Evolutionary conservation across 2,329 filamentous ascomycete species (phyloP).

Genomic region (Verticillium longisporum): DNA sequence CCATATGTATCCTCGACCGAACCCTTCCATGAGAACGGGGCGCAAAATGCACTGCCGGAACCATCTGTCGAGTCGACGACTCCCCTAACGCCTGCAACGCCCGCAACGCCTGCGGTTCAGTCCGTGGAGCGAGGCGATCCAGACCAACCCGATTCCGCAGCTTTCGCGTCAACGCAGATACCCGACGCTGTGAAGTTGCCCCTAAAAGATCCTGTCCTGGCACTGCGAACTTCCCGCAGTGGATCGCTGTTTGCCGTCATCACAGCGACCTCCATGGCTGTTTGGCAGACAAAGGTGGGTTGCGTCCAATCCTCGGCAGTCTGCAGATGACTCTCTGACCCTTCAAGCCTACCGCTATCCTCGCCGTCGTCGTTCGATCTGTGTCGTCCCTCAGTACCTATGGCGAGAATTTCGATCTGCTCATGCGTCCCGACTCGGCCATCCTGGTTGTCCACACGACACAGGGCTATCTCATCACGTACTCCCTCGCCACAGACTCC

Average conservation of each 20-base stretch:
- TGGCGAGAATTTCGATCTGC: conserved; percentile 74
- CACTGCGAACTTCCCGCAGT: conserved; percentile 68
- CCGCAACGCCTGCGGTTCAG: conserved; percentile 50
- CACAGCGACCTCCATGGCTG: conserved; percentile 75
- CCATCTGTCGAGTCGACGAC: conserved; percentile 22
- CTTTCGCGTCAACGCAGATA: conserved; percentile 9
- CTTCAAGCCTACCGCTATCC: conserved; percentile 72
- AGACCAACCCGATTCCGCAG: conserved; percentile 21
- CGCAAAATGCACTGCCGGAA: conserved; percentile 22
- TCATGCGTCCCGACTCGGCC: conserved; percentile 84
- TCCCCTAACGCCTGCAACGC: conserved; percentile 45
- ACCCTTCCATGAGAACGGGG: conserved; percentile 13
- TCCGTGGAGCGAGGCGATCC: conserved; percentile 50
- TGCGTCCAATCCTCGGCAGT: neutral
- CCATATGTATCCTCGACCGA: neutral
- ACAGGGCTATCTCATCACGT: conserved; percentile 85
- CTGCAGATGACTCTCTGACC: conserved; percentile 5
- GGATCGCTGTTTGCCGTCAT: conserved; percentile 84
- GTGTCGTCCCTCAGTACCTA: conserved; percentile 72
- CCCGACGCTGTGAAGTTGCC: conserved; percentile 27
- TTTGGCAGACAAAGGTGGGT: conserved; percentile 91
- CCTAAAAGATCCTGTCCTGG: conserved; percentile 60
- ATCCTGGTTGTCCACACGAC: conserved; percentile 88
- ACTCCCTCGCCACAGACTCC: conserved; percentile 80
- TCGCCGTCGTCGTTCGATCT: conserved; percentile 81